Percentiles rank a stretch among this genome's conserved stretches.
Evolutionary conservation across 1,284 basidiomycete genomes (phyloP).

Genomic region (Mycena citricolor): DNA sequence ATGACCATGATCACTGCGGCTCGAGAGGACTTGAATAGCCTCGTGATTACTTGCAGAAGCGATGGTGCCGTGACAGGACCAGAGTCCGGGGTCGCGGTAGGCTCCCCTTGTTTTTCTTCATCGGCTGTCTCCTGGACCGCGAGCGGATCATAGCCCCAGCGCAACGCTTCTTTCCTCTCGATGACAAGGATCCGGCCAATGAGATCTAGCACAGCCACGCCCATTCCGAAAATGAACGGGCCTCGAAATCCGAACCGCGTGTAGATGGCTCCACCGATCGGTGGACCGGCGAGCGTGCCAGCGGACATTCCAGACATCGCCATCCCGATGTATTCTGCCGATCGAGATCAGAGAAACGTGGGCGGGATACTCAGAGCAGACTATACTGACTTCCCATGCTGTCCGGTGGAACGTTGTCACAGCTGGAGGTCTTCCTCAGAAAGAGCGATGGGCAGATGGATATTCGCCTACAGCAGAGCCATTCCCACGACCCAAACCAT

Average conservation of each 20-base stretch:
- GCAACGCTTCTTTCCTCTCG: constrained; percentile 58
- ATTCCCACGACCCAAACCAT: constrained; percentile 77
- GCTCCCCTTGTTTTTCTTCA: constrained; percentile 16
- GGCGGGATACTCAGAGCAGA: constrained; percentile 32
- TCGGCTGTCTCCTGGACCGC: constrained; percentile 2
- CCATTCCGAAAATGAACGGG: constrained; percentile 73
- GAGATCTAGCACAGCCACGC: constrained; percentile 60
- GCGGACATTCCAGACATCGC: constrained; percentile 41
- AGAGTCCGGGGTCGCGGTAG: background rate
- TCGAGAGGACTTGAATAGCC: constrained; percentile 51
- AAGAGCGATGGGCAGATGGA: constrained; percentile 6
- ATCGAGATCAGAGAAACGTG: background rate
- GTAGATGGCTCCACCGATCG: constrained; percentile 71
- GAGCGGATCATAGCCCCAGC: constrained; percentile 51
- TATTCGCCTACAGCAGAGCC: constrained; percentile 67
- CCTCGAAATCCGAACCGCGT: constrained; percentile 66
- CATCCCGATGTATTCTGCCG: background rate
- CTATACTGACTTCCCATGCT: constrained; percentile 58
- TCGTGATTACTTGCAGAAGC: constrained; percentile 42
- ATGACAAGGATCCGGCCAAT: constrained; percentile 62
- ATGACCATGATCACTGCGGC: constrained; percentile 53
- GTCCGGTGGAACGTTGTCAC: constrained; percentile 64
- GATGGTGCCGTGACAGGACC: constrained; percentile 30
- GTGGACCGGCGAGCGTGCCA: constrained; percentile 60
- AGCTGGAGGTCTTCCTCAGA: constrained; percentile 44